Conservation (phyloP, 306 rosid species). For the Glycyrrhiza uralensis region DNA sequence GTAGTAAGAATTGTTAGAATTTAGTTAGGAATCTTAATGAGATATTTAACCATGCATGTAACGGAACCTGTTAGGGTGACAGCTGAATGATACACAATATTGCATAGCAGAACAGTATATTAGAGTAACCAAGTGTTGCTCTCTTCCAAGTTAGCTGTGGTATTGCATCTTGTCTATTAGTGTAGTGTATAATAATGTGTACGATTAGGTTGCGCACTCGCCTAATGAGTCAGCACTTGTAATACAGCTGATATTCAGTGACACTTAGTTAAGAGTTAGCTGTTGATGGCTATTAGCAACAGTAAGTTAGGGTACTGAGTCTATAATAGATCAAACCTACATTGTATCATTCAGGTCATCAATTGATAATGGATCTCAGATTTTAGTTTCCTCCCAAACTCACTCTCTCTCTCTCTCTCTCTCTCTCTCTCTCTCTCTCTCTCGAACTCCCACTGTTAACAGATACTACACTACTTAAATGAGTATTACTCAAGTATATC, state of each 20-base stretch:
- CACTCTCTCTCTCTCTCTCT: background rate
- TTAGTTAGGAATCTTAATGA: too few relatives aligned
- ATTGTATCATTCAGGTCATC: background rate
- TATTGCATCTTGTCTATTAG: background rate
- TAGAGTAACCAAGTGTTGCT: background rate
- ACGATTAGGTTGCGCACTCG: background rate
- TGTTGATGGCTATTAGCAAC: background rate
- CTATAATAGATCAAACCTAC: background rate
- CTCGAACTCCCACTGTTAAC: background rate
- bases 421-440: background rate
- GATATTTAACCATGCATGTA: too few relatives aligned
- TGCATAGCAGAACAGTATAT: background rate
- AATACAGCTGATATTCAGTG: background rate
- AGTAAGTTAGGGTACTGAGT: background rate
- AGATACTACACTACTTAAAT: background rate
- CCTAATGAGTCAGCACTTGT: background rate
- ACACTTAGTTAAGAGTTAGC: background rate
- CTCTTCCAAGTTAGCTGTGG: background rate
- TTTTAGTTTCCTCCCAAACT: background rate
- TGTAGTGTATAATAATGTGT: background rate
- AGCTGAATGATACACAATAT: background rate
- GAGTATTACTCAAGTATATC: background rate
- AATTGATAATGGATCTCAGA: background rate
- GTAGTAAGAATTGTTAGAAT: background rate
- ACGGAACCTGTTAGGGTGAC: background rate